These are phyloP conservation scores for Puccinellia tenuiflora DNA, from an alignment of 176 grass and related monocot species.

Conservation along the genomic window DNA sequence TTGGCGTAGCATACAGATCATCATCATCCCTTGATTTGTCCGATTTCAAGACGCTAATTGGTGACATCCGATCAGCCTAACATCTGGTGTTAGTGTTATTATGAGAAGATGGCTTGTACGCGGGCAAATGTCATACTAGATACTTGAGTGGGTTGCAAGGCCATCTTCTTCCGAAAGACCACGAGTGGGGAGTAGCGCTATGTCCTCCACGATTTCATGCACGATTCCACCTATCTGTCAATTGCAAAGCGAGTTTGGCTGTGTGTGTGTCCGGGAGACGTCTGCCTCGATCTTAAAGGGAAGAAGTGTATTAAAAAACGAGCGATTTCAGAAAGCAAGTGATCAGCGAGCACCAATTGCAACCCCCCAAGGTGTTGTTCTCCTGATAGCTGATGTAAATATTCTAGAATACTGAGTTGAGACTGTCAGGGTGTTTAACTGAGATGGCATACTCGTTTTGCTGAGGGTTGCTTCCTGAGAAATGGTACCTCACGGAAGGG, in stretches of 20 bases:
- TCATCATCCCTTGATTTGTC: not conserved
- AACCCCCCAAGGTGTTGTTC: not conserved
- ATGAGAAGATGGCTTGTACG: not conserved
- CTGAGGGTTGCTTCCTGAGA: not conserved
- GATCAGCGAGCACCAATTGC: not conserved
- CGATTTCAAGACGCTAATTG: not conserved
- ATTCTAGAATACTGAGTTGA: not conserved
- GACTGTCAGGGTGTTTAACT: not conserved
- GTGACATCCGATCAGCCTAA: not conserved
- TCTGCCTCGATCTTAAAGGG: not conserved
- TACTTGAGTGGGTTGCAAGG: slow-evolving; percentile 31
- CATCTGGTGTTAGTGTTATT: not conserved
- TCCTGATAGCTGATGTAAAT: not conserved
- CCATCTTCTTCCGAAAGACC: slow-evolving; percentile 16
- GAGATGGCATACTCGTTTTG: not conserved
- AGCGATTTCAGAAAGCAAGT: not conserved
- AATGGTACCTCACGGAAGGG: not conserved
- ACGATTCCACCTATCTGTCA: not conserved
- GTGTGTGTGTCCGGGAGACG: not conserved
- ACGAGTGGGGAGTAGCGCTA: not conserved
- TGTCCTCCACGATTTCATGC: not conserved
- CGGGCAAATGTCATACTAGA: not conserved
- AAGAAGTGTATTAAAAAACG: not conserved
- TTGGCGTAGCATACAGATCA: not conserved
- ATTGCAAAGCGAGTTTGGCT: not conserved